Evolutionary conservation across 2,329 filamentous ascomycete genomes (phyloP).

Genomic region (Stachybotrys chlorohalonatus): DNA sequence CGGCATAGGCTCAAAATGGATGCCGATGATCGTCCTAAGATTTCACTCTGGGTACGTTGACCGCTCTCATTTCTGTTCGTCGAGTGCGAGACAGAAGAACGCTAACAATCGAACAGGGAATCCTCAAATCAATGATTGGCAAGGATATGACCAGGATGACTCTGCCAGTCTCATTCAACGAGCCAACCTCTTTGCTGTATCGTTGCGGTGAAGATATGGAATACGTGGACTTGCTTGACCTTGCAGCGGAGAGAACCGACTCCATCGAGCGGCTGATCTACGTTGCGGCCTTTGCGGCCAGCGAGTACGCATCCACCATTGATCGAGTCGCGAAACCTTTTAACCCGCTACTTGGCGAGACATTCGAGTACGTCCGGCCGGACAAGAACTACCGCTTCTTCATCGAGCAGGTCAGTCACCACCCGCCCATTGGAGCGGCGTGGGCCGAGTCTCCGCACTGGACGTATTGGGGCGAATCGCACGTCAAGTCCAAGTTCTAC

Average conservation of each 20-base stretch:
- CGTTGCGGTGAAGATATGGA: conserved; percentile 97
- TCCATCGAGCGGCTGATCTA: conserved; percentile 90
- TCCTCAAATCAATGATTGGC: conserved; percentile 98
- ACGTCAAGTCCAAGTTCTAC: conserved; percentile 93
- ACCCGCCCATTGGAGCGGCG: conserved; percentile 87
- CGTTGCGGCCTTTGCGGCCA: conserved; percentile 90
- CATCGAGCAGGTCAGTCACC: conserved; percentile 96
- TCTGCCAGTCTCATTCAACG: conserved; percentile 94
- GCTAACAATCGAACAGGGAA: conserved; percentile 51
- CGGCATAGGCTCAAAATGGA: conserved; percentile 78
- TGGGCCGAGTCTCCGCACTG: conserved; percentile 88
- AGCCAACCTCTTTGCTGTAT: conserved; percentile 90
- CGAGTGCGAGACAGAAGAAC: not conserved
- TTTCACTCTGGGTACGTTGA: conserved; percentile 80
- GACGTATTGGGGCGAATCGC: conserved; percentile 96
- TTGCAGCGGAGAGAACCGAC: conserved; percentile 75
- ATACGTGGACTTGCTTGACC: conserved; percentile 85
- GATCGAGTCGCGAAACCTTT: conserved; percentile 96
- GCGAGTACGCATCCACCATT: conserved; percentile 94
- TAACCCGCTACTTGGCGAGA: conserved; percentile 92
- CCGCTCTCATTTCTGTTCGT: not conserved
- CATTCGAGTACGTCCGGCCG: conserved; percentile 89
- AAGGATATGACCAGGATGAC: conserved; percentile 99
- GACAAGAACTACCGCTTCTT: conserved; percentile 99
- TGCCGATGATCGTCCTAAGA: conserved; percentile 83